A percentile compares a stretch with the other conserved stretches of the same genome.
phyloP scores from a whole-genome alignment of 2,329 filamentous ascomycete genomes.

The Tympanopsis confertula region DNA sequence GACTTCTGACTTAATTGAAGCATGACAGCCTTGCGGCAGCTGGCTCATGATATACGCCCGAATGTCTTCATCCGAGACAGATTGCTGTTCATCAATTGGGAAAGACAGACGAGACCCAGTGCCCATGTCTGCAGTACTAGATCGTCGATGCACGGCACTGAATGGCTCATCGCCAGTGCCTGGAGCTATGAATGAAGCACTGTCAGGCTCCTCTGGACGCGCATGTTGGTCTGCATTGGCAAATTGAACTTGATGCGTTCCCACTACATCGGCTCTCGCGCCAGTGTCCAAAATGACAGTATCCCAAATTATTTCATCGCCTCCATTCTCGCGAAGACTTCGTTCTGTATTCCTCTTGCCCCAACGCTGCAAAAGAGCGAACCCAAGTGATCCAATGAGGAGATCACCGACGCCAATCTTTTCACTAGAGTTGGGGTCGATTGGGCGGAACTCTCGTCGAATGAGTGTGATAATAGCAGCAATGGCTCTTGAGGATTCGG shows the following conservation, averaged over 20 bases:
- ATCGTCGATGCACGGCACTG: slow-evolving; percentile 21
- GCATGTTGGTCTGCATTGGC: slow-evolving; percentile 19
- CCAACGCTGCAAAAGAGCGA: slow-evolving; percentile 10
- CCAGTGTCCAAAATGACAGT: slow-evolving; percentile 9
- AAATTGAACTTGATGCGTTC: slow-evolving; percentile 12
- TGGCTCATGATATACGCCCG: slow-evolving; percentile 7
- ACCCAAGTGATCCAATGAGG: slow-evolving; percentile 9
- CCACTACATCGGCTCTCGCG: slow-evolving; percentile 9
- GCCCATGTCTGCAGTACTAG: slow-evolving; percentile 10
- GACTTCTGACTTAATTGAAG: slow-evolving; percentile 26
- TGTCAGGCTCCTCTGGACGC: slow-evolving; percentile 3
- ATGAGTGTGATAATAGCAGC: slow-evolving; percentile 11
- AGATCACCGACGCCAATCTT: slow-evolving; percentile 9
- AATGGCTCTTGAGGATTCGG: slow-evolving; percentile 12
- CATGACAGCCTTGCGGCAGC: slow-evolving; percentile 15
- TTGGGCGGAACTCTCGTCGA: slow-evolving; percentile 7
- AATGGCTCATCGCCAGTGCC: slow-evolving; percentile 19
- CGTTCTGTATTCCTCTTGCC: slow-evolving; percentile 4
- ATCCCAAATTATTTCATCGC: slow-evolving; percentile 11
- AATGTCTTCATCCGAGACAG: slow-evolving; percentile 29
- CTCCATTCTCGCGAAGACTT: slow-evolving; percentile 4
- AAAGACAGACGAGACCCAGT: slow-evolving; percentile 10
- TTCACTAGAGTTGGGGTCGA: slow-evolving; percentile 7
- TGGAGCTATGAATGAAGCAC: slow-evolving; percentile 18
- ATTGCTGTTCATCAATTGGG: slow-evolving; percentile 19